Percentiles rank a stretch among this genome's conserved stretches.
phyloP scores from a whole-genome alignment of 2,329 filamentous ascomycete genomes.

The Coleophoma eucalyptorum region DNA sequence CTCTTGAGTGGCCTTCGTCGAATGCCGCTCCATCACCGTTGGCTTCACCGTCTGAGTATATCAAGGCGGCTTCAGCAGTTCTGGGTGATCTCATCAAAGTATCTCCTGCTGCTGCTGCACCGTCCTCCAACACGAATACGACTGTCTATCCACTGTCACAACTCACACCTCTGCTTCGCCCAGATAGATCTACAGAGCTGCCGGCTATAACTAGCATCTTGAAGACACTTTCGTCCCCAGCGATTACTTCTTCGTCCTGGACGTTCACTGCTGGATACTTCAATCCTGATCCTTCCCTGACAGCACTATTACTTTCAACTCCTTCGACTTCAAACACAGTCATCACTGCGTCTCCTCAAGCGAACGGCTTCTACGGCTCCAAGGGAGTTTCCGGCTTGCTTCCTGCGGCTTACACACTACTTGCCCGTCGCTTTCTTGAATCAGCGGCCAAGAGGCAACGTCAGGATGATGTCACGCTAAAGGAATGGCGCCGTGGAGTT shows the following conservation, averaged over 20 bases:
- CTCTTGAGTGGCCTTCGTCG: conserved; percentile 66
- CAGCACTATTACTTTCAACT: conserved; percentile 72
- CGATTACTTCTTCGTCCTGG: conserved; percentile 73
- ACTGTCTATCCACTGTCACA: conserved; percentile 84
- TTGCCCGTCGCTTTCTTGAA: conserved; percentile 75
- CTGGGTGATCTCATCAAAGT: conserved; percentile 61
- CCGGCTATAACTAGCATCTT: conserved; percentile 76
- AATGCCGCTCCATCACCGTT: conserved; percentile 78
- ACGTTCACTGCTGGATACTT: conserved; percentile 98
- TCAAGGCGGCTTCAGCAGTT: conserved; percentile 61
- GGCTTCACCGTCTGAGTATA: conserved; percentile 64
- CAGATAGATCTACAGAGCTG: conserved; percentile 83
- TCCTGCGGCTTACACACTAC: conserved; percentile 86
- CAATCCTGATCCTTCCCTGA: conserved; percentile 86
- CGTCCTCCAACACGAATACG: conserved; percentile 45
- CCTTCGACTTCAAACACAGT: conserved; percentile 71
- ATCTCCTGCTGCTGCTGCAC: conserved; percentile 17
- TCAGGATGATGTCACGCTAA: conserved; percentile 61
- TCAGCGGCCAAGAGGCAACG: conserved; percentile 30
- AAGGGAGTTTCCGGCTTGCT: conserved; percentile 86
- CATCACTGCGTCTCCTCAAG: conserved; percentile 86
- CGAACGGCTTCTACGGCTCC: conserved; percentile 92
- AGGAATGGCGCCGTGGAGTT: conserved; percentile 83
- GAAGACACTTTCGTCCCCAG: conserved; percentile 57
- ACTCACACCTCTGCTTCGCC: conserved; percentile 74